phyloP scores from a whole-genome alignment of 441 rosid genomes.

The Euphorbia celastroides region DNA sequence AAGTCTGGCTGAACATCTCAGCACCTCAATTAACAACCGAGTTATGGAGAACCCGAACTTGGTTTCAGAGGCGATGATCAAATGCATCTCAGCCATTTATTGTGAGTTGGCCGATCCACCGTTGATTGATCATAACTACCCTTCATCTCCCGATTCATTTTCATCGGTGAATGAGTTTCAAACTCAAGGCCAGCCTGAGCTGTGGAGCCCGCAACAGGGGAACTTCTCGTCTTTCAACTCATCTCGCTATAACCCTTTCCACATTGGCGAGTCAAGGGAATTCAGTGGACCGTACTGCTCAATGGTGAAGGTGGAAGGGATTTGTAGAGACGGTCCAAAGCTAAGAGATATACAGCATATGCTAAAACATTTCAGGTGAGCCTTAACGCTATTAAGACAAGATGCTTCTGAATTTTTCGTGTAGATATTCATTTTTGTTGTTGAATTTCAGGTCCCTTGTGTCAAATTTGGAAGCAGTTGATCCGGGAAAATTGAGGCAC shows the following conservation, averaged over 20 bases:
- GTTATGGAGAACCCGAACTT: conserved; percentile 80
- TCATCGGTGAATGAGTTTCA: conserved; percentile 61
- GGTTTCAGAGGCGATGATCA: conserved; percentile 87
- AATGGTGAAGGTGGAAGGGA: conserved; percentile 80
- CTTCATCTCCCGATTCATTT: conserved; percentile 71
- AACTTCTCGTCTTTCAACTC: conserved; percentile 75
- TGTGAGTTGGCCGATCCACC: conserved; percentile 88
- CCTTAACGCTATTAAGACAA: no score
- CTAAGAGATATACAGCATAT: conserved; percentile 65
- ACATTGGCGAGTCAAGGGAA: conserved; percentile 67
- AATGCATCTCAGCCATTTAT: conserved; percentile 81
- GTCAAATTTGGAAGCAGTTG: conserved; percentile 66
- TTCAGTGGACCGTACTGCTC: conserved; percentile 88
- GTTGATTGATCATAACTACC: conserved; percentile 40
- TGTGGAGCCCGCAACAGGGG: conserved; percentile 76
- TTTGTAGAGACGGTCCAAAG: conserved; percentile 69
- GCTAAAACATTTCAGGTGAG: conserved; percentile 75
- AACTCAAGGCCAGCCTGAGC: conserved; percentile 57
- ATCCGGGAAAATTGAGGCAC: conserved; percentile 67
- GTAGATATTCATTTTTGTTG: no score
- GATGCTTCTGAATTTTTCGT: no score
- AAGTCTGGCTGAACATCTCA: conserved; percentile 93
- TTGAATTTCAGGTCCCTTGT: conserved; percentile 56
- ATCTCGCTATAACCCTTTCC: conserved; percentile 79
- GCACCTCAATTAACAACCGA: conserved; percentile 80